These are phyloP conservation scores for Cajanus cajan DNA, from an alignment of 306 rosid species.

Conservation along the genomic window DNA sequence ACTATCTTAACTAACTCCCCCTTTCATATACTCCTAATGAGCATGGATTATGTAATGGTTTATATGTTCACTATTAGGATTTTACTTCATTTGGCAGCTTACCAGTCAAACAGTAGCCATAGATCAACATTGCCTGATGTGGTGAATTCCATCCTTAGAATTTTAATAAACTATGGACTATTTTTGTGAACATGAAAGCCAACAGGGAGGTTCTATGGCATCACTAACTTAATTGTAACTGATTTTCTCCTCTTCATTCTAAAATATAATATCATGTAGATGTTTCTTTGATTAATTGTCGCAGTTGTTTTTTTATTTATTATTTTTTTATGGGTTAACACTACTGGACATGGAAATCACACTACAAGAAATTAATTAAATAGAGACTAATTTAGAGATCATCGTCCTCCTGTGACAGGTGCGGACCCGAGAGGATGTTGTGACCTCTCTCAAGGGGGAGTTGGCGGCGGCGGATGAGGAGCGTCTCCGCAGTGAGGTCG, in stretches of 20 bases:
- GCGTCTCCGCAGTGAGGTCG: no score
- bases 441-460: no score
- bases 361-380: no score
- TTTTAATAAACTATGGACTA: background rate
- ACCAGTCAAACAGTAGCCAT: conserved; percentile 8
- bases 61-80: conserved; percentile 1
- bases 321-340: conserved; percentile 17
- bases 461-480: no score
- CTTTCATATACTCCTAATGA: background rate
- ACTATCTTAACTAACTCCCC: no score
- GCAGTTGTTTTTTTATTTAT: conserved; percentile 4
- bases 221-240: conserved; percentile 9
- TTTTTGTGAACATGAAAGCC: background rate
- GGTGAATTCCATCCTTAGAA: conserved; percentile 15
- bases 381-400: no score
- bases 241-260: background rate
- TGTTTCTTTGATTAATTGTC: conserved; percentile 13
- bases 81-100: background rate
- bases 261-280: background rate
- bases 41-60: background rate
- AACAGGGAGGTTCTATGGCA: background rate
- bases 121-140: background rate
- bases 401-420: no score
- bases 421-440: no score
- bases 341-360: conserved; percentile 35